Percentiles rank a stretch among this genome's conserved stretches.
These are phyloP conservation scores for Ampelomyces quisqualis DNA, from an alignment of 2,329 filamentous ascomycete genomes.

Conservation along the genomic window DNA sequence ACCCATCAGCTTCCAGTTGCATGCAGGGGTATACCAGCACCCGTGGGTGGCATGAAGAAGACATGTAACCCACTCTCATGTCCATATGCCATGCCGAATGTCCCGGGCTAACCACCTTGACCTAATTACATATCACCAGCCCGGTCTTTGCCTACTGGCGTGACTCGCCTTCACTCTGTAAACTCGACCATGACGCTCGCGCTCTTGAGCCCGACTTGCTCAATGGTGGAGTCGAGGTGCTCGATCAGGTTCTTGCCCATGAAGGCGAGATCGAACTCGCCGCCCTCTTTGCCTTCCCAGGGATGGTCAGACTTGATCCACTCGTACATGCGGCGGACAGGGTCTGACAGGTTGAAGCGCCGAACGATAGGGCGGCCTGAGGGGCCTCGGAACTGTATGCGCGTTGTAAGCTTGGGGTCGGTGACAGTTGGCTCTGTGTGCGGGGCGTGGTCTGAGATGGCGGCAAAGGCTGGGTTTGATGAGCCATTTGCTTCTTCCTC, in stretches of 20 bases:
- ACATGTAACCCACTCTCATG: no score
- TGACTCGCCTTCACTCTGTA: constrained; percentile 24
- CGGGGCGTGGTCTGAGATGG: constrained; percentile 69
- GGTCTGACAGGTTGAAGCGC: constrained; percentile 75
- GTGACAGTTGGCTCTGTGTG: constrained; percentile 73
- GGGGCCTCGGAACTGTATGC: constrained; percentile 77
- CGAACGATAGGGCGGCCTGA: constrained; percentile 82
- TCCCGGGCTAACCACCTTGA: not conserved
- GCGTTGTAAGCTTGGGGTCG: constrained; percentile 70
- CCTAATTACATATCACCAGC: not conserved
- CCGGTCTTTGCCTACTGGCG: no score
- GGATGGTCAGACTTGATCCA: constrained; percentile 86
- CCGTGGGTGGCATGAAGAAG: no score
- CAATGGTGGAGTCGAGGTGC: constrained; percentile 70
- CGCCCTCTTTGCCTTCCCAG: constrained; percentile 75
- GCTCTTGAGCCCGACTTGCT: constrained; percentile 82
- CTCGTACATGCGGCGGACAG: constrained; percentile 83
- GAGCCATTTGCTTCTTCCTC: constrained; percentile 36
- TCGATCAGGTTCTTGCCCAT: constrained; percentile 87
- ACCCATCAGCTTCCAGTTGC: no score
- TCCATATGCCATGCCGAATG: no score
- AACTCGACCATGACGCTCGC: constrained; percentile 96
- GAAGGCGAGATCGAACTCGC: constrained; percentile 82
- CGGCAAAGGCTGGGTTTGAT: constrained; percentile 58
- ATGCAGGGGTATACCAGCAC: no score